phyloP scores from a whole-genome alignment of 768 basidiomycete genomes.

The Leccinum boreale region DNA sequence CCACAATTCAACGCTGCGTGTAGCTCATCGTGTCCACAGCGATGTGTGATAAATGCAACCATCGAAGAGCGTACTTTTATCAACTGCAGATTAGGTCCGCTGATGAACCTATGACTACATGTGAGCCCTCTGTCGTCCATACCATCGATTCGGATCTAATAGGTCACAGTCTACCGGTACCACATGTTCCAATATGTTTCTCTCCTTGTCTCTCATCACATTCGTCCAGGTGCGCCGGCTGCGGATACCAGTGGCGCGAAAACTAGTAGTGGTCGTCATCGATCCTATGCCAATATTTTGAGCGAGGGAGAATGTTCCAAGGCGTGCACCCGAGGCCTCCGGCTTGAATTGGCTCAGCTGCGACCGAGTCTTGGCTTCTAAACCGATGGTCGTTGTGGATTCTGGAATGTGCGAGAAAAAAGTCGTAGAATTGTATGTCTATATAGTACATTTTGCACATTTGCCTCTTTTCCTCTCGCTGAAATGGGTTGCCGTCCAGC shows the following conservation, averaged over 20 bases:
- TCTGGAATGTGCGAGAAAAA: too few species aligned
- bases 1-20: not conserved
- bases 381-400: too few species aligned
- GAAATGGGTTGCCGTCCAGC: conserved; percentile 96
- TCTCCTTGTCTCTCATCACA: not conserved
- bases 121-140: conserved; percentile 13
- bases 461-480: not conserved
- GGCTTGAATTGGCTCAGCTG: too few species aligned
- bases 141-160: conserved; percentile 3
- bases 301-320: too few species aligned
- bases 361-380: too few species aligned
- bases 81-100: conserved; percentile 95
- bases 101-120: conserved; percentile 81
- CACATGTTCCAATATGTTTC: not conserved
- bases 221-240: conserved; percentile 51
- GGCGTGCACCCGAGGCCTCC: too few species aligned
- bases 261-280: conserved; percentile 35
- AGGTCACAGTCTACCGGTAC: conserved; percentile 57
- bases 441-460: too few species aligned
- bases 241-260: conserved; percentile 69
- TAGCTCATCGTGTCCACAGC: conserved; percentile 32
- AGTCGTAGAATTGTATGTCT: too few species aligned
- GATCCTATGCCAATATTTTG: too few species aligned
- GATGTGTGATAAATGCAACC: conserved; percentile 76
- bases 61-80: conserved; percentile 85